phyloP scores from a whole-genome alignment of 208 protist species.

The Borovskyia barvae region DNA sequence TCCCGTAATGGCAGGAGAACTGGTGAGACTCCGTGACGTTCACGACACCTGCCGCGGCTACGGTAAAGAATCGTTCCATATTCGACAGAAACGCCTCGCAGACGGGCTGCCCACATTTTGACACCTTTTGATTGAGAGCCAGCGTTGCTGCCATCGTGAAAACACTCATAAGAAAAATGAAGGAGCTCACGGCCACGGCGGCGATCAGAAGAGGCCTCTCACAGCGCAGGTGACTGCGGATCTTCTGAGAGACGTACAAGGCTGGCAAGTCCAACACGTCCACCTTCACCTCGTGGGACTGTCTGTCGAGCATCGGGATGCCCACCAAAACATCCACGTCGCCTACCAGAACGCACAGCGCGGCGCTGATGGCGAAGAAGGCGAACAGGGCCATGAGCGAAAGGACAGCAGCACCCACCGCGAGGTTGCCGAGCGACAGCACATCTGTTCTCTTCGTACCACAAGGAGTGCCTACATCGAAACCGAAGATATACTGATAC shows the following conservation, averaged over 20 bases:
- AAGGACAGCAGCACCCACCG: constrained; percentile 20
- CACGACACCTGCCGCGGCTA: neutral
- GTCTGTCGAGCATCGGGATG: constrained; percentile 6
- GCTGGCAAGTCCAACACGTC: constrained; percentile 11
- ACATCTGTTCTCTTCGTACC: constrained; percentile 7
- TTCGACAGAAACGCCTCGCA: constrained; percentile 26
- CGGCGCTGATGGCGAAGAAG: constrained; percentile 3
- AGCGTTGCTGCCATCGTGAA: constrained; percentile 28
- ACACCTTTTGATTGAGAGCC: constrained; percentile 7
- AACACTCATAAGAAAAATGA: constrained; percentile 29
- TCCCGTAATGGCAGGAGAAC: constrained; percentile 25
- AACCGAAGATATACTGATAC: constrained; percentile 46
- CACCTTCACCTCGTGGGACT: constrained; percentile 14
- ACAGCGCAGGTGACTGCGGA: constrained; percentile 12
- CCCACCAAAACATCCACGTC: constrained; percentile 21
- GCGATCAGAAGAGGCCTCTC: constrained; percentile 25
- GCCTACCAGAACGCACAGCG: constrained; percentile 27
- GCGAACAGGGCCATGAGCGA: constrained; percentile 25
- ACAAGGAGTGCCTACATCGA: constrained; percentile 35
- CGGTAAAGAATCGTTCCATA: constrained; percentile 37
- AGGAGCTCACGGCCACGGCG: constrained; percentile 4
- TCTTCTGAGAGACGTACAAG: constrained; percentile 15
- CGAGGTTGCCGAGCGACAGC: constrained; percentile 9
- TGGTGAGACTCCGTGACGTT: neutral
- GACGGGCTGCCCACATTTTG: constrained; percentile 44